Base-by-base conservation (phyloP, 345 rosid species). In the Toxicodendron radicans region DNA sequence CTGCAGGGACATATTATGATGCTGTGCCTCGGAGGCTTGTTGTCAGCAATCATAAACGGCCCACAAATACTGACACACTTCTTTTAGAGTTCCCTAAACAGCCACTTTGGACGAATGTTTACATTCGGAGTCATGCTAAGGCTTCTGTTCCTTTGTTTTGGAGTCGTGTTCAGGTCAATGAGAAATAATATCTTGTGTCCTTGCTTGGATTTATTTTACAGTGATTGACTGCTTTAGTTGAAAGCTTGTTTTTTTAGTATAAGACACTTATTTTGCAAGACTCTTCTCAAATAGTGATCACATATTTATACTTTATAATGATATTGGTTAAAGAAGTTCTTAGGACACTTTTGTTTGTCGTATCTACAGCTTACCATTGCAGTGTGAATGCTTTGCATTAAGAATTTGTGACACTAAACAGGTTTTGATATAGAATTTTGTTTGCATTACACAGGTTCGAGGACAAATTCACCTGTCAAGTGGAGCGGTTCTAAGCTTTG, bases 1-100 rank as follows among this genome's bases (percentile, higher is more conserved):
- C 87, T 80, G 87, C 94, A 10, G 94, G 94, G 66, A 89, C 94
- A 58, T 89, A 82, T 75, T 89, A 83, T 83, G 94, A 89, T 86
- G 88, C 91, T 66, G 90, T 89, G 49, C 94, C 94, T 78, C 87
- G 88, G 74, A 83, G 88, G 73, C 90, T 89, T 68, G 82, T 56
- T 63, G 85, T 89, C 57, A 79, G 79, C 80, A 89, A 89, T 72
- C 75, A 83, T 77, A 89, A 89, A 77, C 71, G 80, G 82, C 76
- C 91, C 38, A 89, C 94, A 38, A 83, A 73, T 76, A 89, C 94
- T 7, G 94, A 87, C 80, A 89, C 91, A 32, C 85, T 89, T 76
- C 82, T 89, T 68, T 65, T 87, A 61, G 94, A 86, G 77, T 87
- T 89, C 64, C 94, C 94, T 48, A 89, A 89, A 76, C 91, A 80